Evolutionary conservation across 2,329 filamentous ascomycete genomes (phyloP).

Genomic region (Monosporascus sp.): DNA sequence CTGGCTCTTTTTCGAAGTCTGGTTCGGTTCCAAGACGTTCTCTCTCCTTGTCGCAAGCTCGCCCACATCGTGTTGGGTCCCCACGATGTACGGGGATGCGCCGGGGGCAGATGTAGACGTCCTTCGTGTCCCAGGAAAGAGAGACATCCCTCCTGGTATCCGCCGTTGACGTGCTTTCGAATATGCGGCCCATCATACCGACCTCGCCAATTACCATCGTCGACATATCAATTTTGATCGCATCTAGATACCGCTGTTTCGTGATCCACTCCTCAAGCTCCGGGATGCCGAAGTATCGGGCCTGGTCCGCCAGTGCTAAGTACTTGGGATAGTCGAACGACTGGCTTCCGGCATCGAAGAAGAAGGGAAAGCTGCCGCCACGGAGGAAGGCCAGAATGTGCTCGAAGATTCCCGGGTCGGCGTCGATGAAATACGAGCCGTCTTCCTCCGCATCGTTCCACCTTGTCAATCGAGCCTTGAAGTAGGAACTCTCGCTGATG

Average conservation of each 20-base stretch:
- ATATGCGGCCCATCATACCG: neutral
- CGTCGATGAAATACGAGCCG: conserved; percentile 33
- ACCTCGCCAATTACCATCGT: neutral
- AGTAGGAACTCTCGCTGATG: conserved; percentile 15
- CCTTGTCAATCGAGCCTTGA: conserved; percentile 15
- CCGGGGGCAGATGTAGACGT: conserved; percentile 34
- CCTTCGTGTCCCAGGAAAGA: conserved; percentile 23
- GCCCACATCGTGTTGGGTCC: conserved; percentile 11
- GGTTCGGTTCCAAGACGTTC: neutral
- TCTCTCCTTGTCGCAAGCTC: conserved; percentile 1
- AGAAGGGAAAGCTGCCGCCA: conserved; percentile 26
- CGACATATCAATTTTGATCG: conserved; percentile 11
- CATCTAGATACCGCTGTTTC: conserved; percentile 15
- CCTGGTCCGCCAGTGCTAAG: conserved; percentile 24
- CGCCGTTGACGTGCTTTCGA: neutral
- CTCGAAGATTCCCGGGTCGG: conserved; percentile 29
- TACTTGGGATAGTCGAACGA: conserved; percentile 30
- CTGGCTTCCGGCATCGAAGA: conserved; percentile 23
- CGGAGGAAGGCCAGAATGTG: conserved; percentile 31
- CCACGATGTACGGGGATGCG: conserved; percentile 16
- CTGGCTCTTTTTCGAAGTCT: conserved; percentile 2
- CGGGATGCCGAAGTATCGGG: conserved; percentile 27
- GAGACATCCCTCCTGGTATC: conserved; percentile 4
- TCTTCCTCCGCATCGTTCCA: conserved; percentile 20
- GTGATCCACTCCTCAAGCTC: conserved; percentile 27